Percentiles rank a stretch among this genome's conserved stretches.
These are phyloP conservation scores for Fusarium torreyae DNA, from an alignment of 2,329 filamentous ascomycete species.

Conservation along the genomic window DNA sequence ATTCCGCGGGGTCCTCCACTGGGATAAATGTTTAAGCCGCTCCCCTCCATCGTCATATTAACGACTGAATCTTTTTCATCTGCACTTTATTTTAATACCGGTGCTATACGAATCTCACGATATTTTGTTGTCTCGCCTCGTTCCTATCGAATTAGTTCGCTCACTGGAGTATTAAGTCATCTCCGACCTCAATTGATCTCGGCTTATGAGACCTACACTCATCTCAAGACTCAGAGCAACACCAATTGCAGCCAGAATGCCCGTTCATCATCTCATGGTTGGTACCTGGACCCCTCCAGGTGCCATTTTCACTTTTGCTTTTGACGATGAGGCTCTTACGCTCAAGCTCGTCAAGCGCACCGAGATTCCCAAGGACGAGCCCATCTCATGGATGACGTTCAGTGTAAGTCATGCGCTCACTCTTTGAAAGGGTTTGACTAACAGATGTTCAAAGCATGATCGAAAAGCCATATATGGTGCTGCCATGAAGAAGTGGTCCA, in stretches of 20 bases:
- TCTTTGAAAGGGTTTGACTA: background rate
- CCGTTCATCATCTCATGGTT: slow-evolving; percentile 88
- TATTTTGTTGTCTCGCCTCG: no score
- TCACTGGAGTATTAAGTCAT: background rate
- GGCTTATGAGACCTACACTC: slow-evolving; percentile 28
- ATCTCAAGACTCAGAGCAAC: slow-evolving; percentile 35
- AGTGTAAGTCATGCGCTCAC: slow-evolving; percentile 70
- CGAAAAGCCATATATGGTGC: slow-evolving; percentile 90
- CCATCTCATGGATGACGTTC: slow-evolving; percentile 95
- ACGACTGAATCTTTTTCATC: slow-evolving; percentile 8
- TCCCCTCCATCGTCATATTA: slow-evolving; percentile 31
- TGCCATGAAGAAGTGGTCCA: slow-evolving; percentile 94
- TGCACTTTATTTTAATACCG: background rate
- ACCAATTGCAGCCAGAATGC: slow-evolving; percentile 67
- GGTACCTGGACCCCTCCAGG: slow-evolving; percentile 93
- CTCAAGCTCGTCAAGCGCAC: slow-evolving; percentile 85
- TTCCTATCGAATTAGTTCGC: background rate
- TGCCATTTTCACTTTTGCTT: slow-evolving; percentile 90
- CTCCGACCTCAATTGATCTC: background rate
- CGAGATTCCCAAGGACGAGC: slow-evolving; percentile 84
- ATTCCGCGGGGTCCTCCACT: slow-evolving; percentile 35
- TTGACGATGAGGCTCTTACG: slow-evolving; percentile 85
- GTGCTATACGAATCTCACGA: background rate
- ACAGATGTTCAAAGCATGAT: slow-evolving; percentile 70
- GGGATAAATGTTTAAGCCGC: slow-evolving; percentile 50